Evolutionary conservation across 345 rosid species (phyloP), one percentile per base, ranked within the genome.

Genomic region (Populus alba): DNA sequence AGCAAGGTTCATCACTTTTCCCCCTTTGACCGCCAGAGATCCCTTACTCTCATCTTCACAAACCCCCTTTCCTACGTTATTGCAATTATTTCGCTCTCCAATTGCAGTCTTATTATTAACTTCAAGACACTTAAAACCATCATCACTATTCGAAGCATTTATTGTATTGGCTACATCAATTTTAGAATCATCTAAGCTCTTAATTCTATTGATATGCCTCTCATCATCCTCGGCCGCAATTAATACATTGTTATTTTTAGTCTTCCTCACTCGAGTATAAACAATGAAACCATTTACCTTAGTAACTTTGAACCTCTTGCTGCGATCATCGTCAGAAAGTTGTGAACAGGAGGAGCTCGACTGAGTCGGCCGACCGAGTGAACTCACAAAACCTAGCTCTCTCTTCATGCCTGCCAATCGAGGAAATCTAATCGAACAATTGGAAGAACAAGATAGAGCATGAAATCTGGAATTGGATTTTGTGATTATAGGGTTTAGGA

Each of bases 251-350:
- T 13, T 53, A 68, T 25, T 18, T 68, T 45, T 73, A 53, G 23
- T 66, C 77, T 66, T 79, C 43, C 72, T 87, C 67, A 83, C 83
- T 80, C 98, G 89, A 73, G 92, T 87, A 71, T 95, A 95, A 66
- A 95, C 98, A 70, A 91, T 89, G 66, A 80, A 83, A 70, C 97
- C 92, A 90, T 91, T 91, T 39, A 89, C 92, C 75, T 88, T 80
- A 72, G 86, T 84, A 77, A 82, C 83, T 81, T 86, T 93, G 75
- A 87, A 80, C 74, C 94, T 84, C 88, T 92, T 92, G 81, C 82
- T 81, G 18, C 88, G 73, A 75, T 70, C 82, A 74, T 81, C 82
- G 51, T 87, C 89, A 63, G 72, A 79, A 45, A 78, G 81, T 41
- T 79, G 79, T 15, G 43, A 75, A 79, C 85, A 57, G 29, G 63